Evolutionary conservation across 257 asterid genomes (phyloP).

Genomic region (Marsdenia floribunda): DNA sequence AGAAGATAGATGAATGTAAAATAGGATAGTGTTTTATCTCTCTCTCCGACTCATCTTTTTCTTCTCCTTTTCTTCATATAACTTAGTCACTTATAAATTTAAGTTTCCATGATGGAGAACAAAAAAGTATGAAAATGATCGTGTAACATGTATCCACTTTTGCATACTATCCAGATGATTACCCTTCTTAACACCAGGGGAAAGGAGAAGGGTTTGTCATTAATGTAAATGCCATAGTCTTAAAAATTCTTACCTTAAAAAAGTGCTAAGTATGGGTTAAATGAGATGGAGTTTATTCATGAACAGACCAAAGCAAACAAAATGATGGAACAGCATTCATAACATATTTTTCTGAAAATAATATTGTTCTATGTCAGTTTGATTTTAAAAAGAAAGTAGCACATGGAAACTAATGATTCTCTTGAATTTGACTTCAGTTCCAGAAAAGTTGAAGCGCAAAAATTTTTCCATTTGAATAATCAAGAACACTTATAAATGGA

Average conservation of each 20-base stretch:
- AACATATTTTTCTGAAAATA: background rate
- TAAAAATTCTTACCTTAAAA: background rate
- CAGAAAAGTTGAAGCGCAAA: background rate
- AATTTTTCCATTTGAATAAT: background rate
- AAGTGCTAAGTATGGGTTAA: background rate
- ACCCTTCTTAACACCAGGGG: background rate
- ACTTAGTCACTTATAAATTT: background rate
- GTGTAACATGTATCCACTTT: background rate
- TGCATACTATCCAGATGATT: background rate
- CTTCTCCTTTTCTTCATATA: background rate
- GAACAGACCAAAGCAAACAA: background rate
- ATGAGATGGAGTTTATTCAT: background rate
- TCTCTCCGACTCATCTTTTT: background rate
- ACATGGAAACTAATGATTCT: background rate
- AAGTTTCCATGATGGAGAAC: background rate
- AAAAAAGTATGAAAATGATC: background rate
- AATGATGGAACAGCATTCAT: background rate
- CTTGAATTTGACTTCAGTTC: background rate
- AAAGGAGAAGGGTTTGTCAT: background rate
- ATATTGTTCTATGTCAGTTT: background rate
- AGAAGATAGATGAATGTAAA: background rate
- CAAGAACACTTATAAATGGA: too few relatives aligned
- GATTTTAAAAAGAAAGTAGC: background rate
- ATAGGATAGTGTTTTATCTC: background rate
- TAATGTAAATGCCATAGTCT: background rate